These are phyloP conservation scores for Suillus bovinus DNA, from an alignment of 768 basidiomycete species.

Conservation along the genomic window DNA sequence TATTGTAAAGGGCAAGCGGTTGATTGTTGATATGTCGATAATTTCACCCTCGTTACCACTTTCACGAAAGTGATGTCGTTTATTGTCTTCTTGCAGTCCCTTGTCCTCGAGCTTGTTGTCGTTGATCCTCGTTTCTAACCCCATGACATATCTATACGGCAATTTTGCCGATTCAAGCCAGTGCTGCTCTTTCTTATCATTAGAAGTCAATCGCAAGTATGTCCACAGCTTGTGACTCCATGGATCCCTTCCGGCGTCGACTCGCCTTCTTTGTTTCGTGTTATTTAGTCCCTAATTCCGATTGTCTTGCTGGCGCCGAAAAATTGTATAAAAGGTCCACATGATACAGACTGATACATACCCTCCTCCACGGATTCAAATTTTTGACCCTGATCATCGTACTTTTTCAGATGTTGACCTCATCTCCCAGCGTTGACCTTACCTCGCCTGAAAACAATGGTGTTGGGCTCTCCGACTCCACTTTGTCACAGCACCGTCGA, in stretches of 20 bases:
- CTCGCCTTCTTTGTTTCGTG: background rate
- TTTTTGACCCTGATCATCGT: background rate
- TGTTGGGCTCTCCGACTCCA: slow-evolving; percentile 55
- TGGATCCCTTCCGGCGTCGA: background rate
- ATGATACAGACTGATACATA: background rate
- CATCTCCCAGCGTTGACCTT: background rate
- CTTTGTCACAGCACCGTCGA: slow-evolving; percentile 42
- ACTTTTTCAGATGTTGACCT: background rate
- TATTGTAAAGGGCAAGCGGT: background rate
- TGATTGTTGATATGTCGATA: background rate
- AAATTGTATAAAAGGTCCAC: background rate
- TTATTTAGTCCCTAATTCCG: background rate
- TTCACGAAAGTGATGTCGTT: background rate
- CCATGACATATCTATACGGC: background rate
- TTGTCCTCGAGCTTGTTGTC: too few relatives aligned
- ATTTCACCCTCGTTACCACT: background rate
- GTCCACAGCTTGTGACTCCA: background rate
- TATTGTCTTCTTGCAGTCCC: background rate
- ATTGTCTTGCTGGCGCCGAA: background rate
- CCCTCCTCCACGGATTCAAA: background rate
- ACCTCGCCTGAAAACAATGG: slow-evolving; percentile 16
- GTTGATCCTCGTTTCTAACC: background rate
- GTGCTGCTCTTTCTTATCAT: background rate
- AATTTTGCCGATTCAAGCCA: background rate
- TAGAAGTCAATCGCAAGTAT: background rate